Evolutionary conservation across 2,329 filamentous ascomycete genomes (phyloP).

Genomic region (Phoma sp.): DNA sequence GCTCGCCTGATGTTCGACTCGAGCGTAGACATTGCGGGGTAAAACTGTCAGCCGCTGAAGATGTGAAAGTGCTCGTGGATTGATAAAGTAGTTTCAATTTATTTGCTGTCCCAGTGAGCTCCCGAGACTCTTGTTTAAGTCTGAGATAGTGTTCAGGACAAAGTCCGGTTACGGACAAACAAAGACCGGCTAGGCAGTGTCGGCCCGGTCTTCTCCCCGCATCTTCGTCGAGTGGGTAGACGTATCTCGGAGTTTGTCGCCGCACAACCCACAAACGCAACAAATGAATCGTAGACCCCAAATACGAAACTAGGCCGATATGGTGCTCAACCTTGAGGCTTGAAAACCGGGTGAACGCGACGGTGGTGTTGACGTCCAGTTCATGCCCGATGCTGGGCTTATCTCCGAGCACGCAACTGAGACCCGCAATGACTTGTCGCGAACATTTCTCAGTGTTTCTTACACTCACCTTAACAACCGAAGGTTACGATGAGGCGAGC

Average conservation of each 20-base stretch:
- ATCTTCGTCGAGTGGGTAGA: not conserved
- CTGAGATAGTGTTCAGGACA: not conserved
- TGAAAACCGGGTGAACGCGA: not conserved
- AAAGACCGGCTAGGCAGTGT: constrained; percentile 10
- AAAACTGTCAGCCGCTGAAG: not conserved
- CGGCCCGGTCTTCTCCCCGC: constrained; percentile 17
- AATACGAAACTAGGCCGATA: no score
- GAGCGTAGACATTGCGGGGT: constrained; percentile 33
- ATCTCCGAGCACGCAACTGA: constrained; percentile 11
- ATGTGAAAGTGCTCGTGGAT: no score
- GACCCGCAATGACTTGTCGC: not conserved
- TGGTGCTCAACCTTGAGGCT: not conserved
- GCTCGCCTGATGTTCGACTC: constrained; percentile 39
- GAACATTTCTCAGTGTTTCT: not conserved
- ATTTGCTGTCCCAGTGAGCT: no score
- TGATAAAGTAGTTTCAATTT: no score
- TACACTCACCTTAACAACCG: not conserved
- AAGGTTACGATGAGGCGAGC: constrained; percentile 18
- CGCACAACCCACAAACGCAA: no score
- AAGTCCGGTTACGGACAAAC: constrained; percentile 7
- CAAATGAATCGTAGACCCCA: no score
- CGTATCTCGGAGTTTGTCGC: no score
- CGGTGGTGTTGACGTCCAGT: not conserved
- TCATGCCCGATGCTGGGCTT: not conserved
- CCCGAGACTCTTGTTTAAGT: not conserved